These are phyloP conservation scores for Asterochloris erici DNA, from an alignment of 139 green algal genomes.

Conservation along the genomic window DNA sequence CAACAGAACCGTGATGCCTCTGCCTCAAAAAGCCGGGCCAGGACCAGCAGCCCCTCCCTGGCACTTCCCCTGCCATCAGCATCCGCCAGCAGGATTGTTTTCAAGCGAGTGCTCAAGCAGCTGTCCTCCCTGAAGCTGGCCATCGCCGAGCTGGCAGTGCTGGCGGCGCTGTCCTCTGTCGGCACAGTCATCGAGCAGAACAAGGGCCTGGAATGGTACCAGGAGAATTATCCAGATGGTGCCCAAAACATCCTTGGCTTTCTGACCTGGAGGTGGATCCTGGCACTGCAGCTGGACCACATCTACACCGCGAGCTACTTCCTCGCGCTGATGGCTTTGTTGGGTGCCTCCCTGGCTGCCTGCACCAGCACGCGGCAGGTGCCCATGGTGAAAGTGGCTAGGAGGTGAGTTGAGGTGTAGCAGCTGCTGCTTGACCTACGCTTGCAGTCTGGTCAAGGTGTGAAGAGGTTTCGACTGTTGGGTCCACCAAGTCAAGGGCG, in stretches of 20 bases:
- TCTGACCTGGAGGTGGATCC: slow-evolving; percentile 67
- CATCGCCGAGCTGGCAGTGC: slow-evolving; percentile 81
- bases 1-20: no score
- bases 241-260: slow-evolving; percentile 62
- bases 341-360: slow-evolving; percentile 83
- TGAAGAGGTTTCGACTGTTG: no score
- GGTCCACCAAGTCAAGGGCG: no score
- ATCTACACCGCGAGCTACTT: slow-evolving; percentile 91
- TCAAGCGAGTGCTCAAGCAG: slow-evolving; percentile 36
- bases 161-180: slow-evolving; percentile 76
- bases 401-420: slow-evolving; percentile 3
- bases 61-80: background rate
- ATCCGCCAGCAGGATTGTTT: slow-evolving; percentile 20
- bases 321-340: slow-evolving; percentile 71
- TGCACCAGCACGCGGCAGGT: slow-evolving; percentile 91
- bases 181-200: slow-evolving; percentile 94
- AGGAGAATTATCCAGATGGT: slow-evolving; percentile 42
- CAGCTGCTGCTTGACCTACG: no score
- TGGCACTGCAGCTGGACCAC: slow-evolving; percentile 76
- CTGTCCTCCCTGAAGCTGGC: slow-evolving; percentile 86
- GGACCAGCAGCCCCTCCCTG: background rate
- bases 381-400: slow-evolving; percentile 74
- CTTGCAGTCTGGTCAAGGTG: no score
- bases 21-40: background rate
- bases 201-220: slow-evolving; percentile 75